These are phyloP conservation scores for Hsuehochloa calcarea DNA, from an alignment of 176 grass and related monocot species.

Conservation along the genomic window DNA sequence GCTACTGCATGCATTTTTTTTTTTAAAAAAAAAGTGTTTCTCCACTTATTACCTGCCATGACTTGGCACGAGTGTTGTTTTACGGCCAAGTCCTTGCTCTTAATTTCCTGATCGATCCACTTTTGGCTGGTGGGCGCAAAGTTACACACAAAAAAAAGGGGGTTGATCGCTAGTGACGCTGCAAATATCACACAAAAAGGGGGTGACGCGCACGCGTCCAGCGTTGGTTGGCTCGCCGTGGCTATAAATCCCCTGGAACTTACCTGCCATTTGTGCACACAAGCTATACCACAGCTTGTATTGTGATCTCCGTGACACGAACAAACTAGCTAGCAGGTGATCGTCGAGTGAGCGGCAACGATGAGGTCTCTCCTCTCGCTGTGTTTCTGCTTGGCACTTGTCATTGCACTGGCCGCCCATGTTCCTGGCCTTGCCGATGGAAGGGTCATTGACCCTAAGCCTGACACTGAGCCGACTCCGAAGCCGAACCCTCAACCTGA, in stretches of 20 bases:
- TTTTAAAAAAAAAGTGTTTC: not conserved
- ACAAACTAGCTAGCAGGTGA: not conserved
- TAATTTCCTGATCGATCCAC: not conserved
- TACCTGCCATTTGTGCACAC: not conserved
- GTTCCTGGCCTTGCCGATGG: not conserved
- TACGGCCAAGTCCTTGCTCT: not conserved
- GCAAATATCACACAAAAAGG: not conserved
- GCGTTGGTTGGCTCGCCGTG: not conserved
- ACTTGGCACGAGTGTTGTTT: not conserved
- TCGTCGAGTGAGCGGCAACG: not conserved
- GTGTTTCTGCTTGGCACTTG: slow-evolving; percentile 5
- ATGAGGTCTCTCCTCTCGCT: not conserved
- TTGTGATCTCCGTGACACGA: not conserved
- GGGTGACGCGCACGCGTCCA: not conserved
- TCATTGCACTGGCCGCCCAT: not conserved
- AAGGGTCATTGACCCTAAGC: not conserved
- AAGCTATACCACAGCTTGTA: not conserved
- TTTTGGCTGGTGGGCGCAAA: not conserved
- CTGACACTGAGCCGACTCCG: not conserved
- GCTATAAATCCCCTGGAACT: slow-evolving; percentile 1
- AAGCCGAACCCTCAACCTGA: not conserved
- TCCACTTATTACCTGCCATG: too few species aligned
- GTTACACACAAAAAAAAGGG: not conserved
- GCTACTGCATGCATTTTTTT: not conserved
- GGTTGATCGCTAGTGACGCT: not conserved